Percentiles rank a stretch among this genome's conserved stretches.
Evolutionary conservation across 441 rosid species (phyloP).

Genomic region (Flueggea neowawraea): DNA sequence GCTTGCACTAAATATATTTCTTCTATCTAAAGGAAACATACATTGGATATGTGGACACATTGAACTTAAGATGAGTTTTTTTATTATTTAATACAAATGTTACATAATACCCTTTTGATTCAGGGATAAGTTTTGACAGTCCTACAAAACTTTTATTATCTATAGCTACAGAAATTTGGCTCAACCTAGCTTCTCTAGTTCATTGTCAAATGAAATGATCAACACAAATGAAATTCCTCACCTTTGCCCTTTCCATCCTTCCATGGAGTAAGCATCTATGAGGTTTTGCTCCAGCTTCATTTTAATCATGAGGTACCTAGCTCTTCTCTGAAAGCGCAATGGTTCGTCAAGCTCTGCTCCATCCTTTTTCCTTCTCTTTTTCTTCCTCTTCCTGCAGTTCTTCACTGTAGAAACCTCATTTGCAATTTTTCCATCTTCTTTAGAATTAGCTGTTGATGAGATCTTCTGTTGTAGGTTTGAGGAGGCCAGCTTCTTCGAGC

Average conservation of each 20-base stretch:
- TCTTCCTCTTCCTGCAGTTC: slow-evolving; percentile 43
- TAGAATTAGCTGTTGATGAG: slow-evolving; percentile 13
- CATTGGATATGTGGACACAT: no score
- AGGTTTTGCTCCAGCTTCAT: slow-evolving; percentile 98
- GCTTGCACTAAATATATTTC: no score
- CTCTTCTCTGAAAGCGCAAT: slow-evolving; percentile 80
- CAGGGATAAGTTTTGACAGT: no score
- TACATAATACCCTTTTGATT: no score
- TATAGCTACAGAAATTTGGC: no score
- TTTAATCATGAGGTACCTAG: slow-evolving; percentile 84
- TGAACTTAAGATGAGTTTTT: no score
- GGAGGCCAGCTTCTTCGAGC: slow-evolving; percentile 28
- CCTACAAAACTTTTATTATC: no score
- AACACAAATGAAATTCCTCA: slow-evolving; percentile 17
- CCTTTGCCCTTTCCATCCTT: slow-evolving; percentile 99
- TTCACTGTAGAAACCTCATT: slow-evolving; percentile 27
- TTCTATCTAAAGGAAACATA: no score
- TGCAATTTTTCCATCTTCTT: slow-evolving; percentile 23
- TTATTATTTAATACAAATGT: no score
- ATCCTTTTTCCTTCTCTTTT: slow-evolving; percentile 44
- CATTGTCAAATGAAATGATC: no score
- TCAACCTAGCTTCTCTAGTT: no score
- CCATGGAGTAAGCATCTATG: slow-evolving; percentile 94
- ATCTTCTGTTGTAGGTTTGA: slow-evolving; percentile 20
- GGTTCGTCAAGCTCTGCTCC: slow-evolving; percentile 67